phyloP scores from a whole-genome alignment of 306 rosid genomes.

The Acacia acuminata region DNA sequence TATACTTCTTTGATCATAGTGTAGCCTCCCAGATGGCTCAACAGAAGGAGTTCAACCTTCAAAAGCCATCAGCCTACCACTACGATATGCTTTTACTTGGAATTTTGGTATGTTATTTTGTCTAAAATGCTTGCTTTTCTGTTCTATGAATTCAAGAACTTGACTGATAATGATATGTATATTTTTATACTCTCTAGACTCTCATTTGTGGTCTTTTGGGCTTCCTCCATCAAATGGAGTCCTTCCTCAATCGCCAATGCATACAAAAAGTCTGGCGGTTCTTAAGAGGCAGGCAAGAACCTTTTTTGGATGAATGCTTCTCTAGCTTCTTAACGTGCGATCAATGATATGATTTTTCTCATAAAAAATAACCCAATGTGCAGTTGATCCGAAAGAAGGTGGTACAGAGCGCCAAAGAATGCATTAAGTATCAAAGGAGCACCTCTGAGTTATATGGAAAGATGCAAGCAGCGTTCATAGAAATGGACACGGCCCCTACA shows the following conservation, averaged over 20 bases:
- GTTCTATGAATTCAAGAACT: neutral
- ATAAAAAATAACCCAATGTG: constrained; percentile 23
- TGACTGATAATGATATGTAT: constrained; percentile 2
- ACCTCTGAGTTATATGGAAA: constrained; percentile 67
- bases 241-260: constrained; percentile 98
- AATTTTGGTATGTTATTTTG: constrained; percentile 51
- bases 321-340: constrained; percentile 11
- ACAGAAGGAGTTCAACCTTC: constrained; percentile 87
- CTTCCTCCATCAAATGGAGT: constrained; percentile 97
- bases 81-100: constrained; percentile 78
- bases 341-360: constrained; percentile 27
- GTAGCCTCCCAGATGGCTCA: constrained; percentile 95
- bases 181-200: constrained; percentile 51
- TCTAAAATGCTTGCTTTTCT: constrained; percentile 24
- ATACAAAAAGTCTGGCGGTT: constrained; percentile 88
- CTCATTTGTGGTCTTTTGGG: constrained; percentile 78
- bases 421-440: constrained; percentile 56
- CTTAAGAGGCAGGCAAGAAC: constrained; percentile 62
- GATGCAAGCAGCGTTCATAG: constrained; percentile 70
- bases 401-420: constrained; percentile 82
- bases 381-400: constrained; percentile 73
- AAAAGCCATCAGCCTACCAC: constrained; percentile 92
- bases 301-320: neutral
- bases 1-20: constrained; percentile 89
- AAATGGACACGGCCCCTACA: constrained; percentile 73